Percentiles rank a stretch among this genome's conserved stretches.
phyloP scores from a whole-genome alignment of 352 stramenopile species.

The Phytophthora aleatoria region DNA sequence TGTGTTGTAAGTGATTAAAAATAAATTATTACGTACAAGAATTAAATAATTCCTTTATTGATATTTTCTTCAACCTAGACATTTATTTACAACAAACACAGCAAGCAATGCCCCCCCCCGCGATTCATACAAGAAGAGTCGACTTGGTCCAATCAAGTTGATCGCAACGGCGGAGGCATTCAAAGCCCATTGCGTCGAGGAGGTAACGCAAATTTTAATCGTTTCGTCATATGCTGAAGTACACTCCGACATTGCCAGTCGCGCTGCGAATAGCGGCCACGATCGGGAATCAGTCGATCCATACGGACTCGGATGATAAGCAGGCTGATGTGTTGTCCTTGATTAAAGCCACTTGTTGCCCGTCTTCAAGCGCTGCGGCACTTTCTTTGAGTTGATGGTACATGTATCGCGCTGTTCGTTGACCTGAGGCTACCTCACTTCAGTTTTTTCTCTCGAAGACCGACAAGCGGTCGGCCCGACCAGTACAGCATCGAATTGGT shows the following conservation, averaged over 20 bases:
- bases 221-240: neutral
- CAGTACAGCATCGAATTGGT: neutral
- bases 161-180: too few species aligned
- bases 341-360: slow-evolving; percentile 15
- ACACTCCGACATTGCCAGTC: neutral
- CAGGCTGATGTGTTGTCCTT: slow-evolving; percentile 14
- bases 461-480: neutral
- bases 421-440: slow-evolving; percentile 4
- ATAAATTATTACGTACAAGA: too few species aligned
- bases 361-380: slow-evolving; percentile 11
- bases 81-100: too few species aligned
- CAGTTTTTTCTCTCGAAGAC: slow-evolving; percentile 2
- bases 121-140: too few species aligned
- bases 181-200: too few species aligned
- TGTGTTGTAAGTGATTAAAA: too few species aligned
- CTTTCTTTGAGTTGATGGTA: slow-evolving; percentile 12
- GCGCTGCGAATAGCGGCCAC: slow-evolving; percentile 11
- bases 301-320: slow-evolving; percentile 21
- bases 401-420: slow-evolving; percentile 3
- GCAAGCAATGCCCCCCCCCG: too few species aligned
- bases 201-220: too few species aligned
- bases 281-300: slow-evolving; percentile 1
- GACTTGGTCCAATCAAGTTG: too few species aligned
- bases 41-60: too few species aligned
- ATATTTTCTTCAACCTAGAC: too few species aligned